Conservation (phyloP, 805 yeast species). For the Barnettozyma sucrosica region DNA sequence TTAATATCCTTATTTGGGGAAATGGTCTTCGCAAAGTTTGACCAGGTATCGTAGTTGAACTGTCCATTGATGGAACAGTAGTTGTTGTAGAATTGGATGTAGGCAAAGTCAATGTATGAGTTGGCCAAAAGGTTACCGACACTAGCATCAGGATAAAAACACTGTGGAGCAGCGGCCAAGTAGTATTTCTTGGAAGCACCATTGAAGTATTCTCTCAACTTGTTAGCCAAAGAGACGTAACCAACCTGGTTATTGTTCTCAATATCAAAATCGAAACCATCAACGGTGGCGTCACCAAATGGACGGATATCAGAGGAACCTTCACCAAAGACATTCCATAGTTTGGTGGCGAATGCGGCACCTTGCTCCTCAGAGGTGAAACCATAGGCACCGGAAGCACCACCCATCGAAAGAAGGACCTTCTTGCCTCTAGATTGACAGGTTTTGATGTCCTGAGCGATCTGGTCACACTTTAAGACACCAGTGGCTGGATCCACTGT, state of each 20-base stretch:
- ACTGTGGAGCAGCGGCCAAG: conserved; percentile 89
- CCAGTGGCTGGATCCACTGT: conserved; percentile 31
- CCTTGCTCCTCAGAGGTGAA: conserved; percentile 80
- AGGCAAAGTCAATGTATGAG: conserved; percentile 71
- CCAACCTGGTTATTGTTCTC: conserved; percentile 63
- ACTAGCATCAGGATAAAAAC: conserved; percentile 76
- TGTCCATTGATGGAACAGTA: conserved; percentile 49
- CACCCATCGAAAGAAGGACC: conserved; percentile 71
- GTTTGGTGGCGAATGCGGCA: conserved; percentile 48
- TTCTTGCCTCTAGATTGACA: conserved; percentile 82
- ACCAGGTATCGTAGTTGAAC: conserved; percentile 77
- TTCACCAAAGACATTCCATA: conserved; percentile 60
- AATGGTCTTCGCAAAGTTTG: conserved; percentile 45
- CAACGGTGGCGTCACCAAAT: conserved; percentile 68
- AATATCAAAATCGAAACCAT: conserved; percentile 92
- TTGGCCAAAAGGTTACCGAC: conserved; percentile 52
- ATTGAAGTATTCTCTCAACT: conserved; percentile 46
- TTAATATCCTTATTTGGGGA: conserved; percentile 68
- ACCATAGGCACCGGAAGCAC: conserved; percentile 78
- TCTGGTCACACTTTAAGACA: conserved; percentile 42
- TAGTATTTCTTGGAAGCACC: conserved; percentile 57
- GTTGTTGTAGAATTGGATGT: conserved; percentile 88
- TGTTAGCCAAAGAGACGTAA: conserved; percentile 55
- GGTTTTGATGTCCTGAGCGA: conserved; percentile 65
- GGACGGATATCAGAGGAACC: conserved; percentile 54